Conservation (phyloP, 1,139 yeast species). For the Sugiyamaella novakii region DNA sequence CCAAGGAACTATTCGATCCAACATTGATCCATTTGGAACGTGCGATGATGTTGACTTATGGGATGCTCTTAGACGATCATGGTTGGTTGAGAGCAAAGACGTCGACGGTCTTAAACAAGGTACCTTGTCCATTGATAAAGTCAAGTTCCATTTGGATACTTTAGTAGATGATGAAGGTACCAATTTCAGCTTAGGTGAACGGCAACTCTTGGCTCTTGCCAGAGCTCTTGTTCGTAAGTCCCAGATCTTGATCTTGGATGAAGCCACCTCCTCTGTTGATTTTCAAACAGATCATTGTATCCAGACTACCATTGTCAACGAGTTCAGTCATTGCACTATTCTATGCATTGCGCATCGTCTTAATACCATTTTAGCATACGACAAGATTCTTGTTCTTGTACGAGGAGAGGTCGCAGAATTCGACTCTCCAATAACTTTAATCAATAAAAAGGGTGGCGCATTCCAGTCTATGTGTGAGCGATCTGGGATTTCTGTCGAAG, state of each 20-base stretch:
- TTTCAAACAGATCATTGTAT: constrained; percentile 75
- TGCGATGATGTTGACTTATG: constrained; percentile 56
- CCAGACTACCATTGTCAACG: constrained; percentile 63
- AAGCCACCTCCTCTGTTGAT: constrained; percentile 84
- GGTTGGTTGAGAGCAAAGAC: constrained; percentile 57
- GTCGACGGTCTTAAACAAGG: constrained; percentile 26
- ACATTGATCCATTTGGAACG: constrained; percentile 65
- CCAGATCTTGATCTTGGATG: constrained; percentile 71
- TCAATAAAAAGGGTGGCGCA: constrained; percentile 45
- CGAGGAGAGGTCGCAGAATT: constrained; percentile 63
- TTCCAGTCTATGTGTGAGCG: constrained; percentile 65
- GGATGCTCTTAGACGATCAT: constrained; percentile 57
- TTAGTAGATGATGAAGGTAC: constrained; percentile 75
- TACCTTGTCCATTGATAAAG: constrained; percentile 49
- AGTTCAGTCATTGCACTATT: constrained; percentile 68
- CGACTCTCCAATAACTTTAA: constrained; percentile 51
- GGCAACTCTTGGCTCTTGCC: constrained; percentile 74
- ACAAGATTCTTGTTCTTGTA: constrained; percentile 67
- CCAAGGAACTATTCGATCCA: constrained; percentile 64
- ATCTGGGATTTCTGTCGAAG: constrained; percentile 51
- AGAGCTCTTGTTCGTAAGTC: constrained; percentile 74
- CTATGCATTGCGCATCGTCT: constrained; percentile 82
- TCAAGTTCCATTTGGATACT: constrained; percentile 69
- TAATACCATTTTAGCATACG: constrained; percentile 69
- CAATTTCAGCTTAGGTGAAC: constrained; percentile 77